Base-by-base conservation (phyloP, 257 asterid genomes). In the Solanum microdontum region DNA sequence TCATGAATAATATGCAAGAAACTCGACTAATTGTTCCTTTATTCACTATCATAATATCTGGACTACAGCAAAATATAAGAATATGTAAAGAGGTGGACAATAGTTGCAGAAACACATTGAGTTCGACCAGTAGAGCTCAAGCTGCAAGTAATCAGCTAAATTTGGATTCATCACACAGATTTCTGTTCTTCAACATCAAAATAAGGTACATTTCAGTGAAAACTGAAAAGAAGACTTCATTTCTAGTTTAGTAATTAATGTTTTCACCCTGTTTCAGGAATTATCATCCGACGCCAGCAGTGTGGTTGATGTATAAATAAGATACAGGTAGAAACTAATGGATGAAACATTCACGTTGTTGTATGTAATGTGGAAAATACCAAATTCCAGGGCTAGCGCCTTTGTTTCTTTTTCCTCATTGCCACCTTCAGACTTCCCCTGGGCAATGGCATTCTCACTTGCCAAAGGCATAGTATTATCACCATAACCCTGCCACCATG, bases 401-500 rank as follows among this genome's bases (percentile, higher is more conserved):
- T 87, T 88, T 43, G 77, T 87, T 70, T 89, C 90, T 76, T 85
- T 89, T 85, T 87, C 93, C 88, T 91, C 84, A 74, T 86, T 45
- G 79, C 58, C 90, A 88, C 87, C 93, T 36, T 88, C 93, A 84
- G 73, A 87, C 55, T 90, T 87, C 55, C 88, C 91, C 83, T 89
- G 93, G 62, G 88, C 69, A 79, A 58, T 88, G 51, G 48, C 82
- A 86, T 79, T 84, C 87, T 86, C 89, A 43, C 89, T 79, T 89
- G 92, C 36, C 86, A 90, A 89, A 92, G 90, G 88, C 92, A 92
- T 87, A 87, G 87, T 87, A 89, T 88, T 91, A 88, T 89, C 93
- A 88, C 91, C 93, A 90, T 89, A 89, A 90, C 93, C 93, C 70
- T 89, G 96, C 97, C 97, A 94, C 98, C 96, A 95, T 86, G 98